Conservation (phyloP, 805 yeast species). For the Kockiozyma suomiensis region DNA sequence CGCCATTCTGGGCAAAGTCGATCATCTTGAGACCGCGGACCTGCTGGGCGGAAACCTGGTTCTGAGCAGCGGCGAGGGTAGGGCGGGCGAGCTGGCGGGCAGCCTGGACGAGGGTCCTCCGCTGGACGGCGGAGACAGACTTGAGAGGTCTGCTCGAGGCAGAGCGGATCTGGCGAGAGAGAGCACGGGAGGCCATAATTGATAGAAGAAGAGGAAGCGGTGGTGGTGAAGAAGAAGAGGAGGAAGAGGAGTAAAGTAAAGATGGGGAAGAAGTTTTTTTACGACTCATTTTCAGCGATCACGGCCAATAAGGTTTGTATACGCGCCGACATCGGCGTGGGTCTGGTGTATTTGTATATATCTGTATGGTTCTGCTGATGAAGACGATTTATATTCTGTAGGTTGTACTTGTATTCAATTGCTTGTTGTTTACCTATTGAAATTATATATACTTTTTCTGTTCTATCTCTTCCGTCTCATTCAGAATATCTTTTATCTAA, state of each 20-base stretch:
- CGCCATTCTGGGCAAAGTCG: constrained; percentile 81
- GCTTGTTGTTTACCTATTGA: too few species aligned
- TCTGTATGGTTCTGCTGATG: too few species aligned
- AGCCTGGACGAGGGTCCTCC: constrained; percentile 59
- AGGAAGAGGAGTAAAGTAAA: constrained; percentile 1
- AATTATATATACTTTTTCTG: too few species aligned
- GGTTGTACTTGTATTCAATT: not conserved
- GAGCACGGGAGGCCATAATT: constrained; percentile 50
- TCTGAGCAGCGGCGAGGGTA: constrained; percentile 58
- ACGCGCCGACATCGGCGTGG: constrained; percentile 3
- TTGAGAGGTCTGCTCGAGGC: constrained; percentile 36
- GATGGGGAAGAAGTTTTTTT: constrained; percentile 1
- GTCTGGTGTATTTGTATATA: too few species aligned
- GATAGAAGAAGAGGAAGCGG: not conserved
- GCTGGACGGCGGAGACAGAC: constrained; percentile 46
- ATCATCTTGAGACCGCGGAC: constrained; percentile 93
- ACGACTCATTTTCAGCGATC: constrained; percentile 12
- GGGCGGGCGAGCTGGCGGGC: constrained; percentile 41
- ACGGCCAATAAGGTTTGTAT: not conserved
- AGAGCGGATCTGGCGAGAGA: constrained; percentile 53
- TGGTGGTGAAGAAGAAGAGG: constrained; percentile 7
- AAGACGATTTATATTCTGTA: too few species aligned
- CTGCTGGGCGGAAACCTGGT: constrained; percentile 50
- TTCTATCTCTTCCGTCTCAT: too few species aligned
- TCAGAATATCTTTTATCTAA: too few species aligned